Evolutionary conservation across 2,329 filamentous ascomycete species (phyloP).

Genomic region (Cucurbitaria berberidis): DNA sequence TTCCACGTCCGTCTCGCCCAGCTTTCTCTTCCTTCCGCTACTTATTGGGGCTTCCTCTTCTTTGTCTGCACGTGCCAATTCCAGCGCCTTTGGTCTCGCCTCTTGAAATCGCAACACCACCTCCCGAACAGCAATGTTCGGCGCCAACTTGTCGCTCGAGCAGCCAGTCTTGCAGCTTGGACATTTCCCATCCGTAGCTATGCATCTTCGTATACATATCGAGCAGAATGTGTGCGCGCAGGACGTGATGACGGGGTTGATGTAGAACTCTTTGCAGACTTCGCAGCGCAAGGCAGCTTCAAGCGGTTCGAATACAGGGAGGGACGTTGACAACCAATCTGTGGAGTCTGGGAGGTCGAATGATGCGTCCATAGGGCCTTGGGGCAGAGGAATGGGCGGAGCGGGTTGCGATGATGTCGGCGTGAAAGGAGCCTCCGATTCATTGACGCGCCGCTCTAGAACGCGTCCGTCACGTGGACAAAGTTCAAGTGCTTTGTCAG

Average conservation of each 20-base stretch:
- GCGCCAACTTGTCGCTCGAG: conserved; percentile 82
- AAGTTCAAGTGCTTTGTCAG: conserved; percentile 12
- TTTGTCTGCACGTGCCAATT: conserved; percentile 64
- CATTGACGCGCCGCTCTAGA: conserved; percentile 11
- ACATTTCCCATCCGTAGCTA: conserved; percentile 84
- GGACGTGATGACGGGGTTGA: conserved; percentile 91
- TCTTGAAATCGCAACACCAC: conserved; percentile 78
- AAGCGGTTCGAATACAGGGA: conserved; percentile 70
- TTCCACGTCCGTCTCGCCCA: conserved; percentile 58
- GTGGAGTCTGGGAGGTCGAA: conserved; percentile 73
- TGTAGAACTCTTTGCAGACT: conserved; percentile 97
- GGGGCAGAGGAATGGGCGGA: conserved; percentile 3
- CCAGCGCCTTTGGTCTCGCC: conserved; percentile 67
- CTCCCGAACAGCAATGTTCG: conserved; percentile 86
- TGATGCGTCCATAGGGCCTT: conserved; percentile 36
- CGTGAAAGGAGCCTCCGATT: conserved; percentile 14
- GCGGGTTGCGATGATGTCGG: conserved; percentile 6
- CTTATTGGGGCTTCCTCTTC: conserved; percentile 17
- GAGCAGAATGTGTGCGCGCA: conserved; percentile 98
- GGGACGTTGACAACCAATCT: conserved; percentile 77
- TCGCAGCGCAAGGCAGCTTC: conserved; percentile 91
- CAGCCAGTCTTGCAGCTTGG: conserved; percentile 80
- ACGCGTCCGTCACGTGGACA: conserved; percentile 25
- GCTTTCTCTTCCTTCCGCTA: conserved; percentile 56
- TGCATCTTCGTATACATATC: conserved; percentile 85